phyloP scores from a whole-genome alignment of 2,329 filamentous ascomycete species.

The Lecanicillium sp. region DNA sequence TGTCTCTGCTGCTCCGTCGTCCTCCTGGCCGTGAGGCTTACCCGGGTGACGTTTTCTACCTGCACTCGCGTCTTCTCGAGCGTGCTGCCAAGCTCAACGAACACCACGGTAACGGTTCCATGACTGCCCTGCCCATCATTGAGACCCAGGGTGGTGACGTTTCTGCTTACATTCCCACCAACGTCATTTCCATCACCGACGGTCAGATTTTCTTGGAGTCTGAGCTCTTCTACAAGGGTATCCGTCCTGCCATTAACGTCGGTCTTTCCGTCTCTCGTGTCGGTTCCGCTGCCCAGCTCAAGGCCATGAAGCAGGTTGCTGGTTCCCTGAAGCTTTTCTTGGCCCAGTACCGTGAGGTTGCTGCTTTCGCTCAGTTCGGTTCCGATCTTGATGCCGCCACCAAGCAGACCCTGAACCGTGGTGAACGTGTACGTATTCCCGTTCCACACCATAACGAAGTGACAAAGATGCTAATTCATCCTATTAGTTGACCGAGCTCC shows the following conservation, averaged over 20 bases:
- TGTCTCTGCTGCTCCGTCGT: slow-evolving; percentile 96
- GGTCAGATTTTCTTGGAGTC: slow-evolving; percentile 99
- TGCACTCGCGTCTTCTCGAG: slow-evolving; percentile 98
- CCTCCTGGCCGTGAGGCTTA: slow-evolving; percentile 98
- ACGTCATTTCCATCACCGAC: slow-evolving; percentile 99
- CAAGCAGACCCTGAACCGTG: slow-evolving; percentile 96
- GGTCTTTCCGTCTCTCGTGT: slow-evolving; percentile 99
- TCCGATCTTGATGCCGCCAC: slow-evolving; percentile 98
- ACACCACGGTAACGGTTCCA: slow-evolving; percentile 87
- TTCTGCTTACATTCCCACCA: slow-evolving; percentile 99
- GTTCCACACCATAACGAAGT: neutral
- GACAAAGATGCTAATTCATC: slow-evolving; percentile 24
- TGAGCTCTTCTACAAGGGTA: slow-evolving; percentile 99
- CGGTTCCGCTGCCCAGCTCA: slow-evolving; percentile 98
- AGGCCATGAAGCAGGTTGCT: slow-evolving; percentile 99
- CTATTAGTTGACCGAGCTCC: slow-evolving; percentile 74
- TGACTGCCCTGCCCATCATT: slow-evolving; percentile 95
- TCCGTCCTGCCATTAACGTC: slow-evolving; percentile 99
- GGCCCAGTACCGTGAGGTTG: slow-evolving; percentile 99
- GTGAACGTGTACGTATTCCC: slow-evolving; percentile 61
- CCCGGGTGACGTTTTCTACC: slow-evolving; percentile 98
- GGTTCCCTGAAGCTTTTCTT: slow-evolving; percentile 99
- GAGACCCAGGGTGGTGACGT: slow-evolving; percentile 99
- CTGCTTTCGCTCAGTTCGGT: slow-evolving; percentile 99
- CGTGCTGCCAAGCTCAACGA: slow-evolving; percentile 99